phyloP scores from a whole-genome alignment of 164 flowering plant species.

The Tetrastigma voinierianum region DNA sequence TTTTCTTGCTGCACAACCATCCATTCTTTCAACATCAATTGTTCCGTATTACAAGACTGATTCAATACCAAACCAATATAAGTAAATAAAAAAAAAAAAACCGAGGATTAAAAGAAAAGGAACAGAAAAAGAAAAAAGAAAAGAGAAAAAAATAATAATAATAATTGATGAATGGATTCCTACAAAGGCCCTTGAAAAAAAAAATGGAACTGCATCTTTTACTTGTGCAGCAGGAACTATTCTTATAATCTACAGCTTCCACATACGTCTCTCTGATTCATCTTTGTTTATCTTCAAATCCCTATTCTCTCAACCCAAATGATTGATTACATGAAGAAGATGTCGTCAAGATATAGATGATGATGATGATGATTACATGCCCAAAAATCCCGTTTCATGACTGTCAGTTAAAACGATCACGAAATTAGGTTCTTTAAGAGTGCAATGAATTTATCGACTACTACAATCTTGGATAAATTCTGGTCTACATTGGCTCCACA shows the following conservation, averaged over 20 bases:
- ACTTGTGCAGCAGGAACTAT: conserved; percentile 14
- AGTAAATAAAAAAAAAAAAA: not conserved
- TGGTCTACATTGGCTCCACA: too few relatives aligned
- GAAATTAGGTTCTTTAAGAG: not conserved
- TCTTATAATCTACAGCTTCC: conserved; percentile 22
- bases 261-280: not conserved
- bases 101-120: not conserved
- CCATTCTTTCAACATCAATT: not conserved
- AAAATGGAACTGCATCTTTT: conserved; percentile 17
- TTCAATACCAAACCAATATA: conserved; percentile 2
- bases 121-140: conserved; percentile 7
- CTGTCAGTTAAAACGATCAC: not conserved
- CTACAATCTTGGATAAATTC: too few relatives aligned
- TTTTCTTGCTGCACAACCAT: not conserved
- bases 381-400: not conserved
- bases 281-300: not conserved
- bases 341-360: not conserved
- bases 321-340: not conserved
- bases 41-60: conserved; percentile 6
- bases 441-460: not conserved
- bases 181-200: conserved; percentile 7
- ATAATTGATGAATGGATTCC: conserved; percentile 29
- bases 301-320: not conserved
- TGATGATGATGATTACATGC: not conserved
- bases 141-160: too few relatives aligned